A percentile compares a stretch with the other conserved stretches of the same genome.
Evolutionary conservation across 306 rosid genomes (phyloP).

Genomic region (Sophora flavescens): DNA sequence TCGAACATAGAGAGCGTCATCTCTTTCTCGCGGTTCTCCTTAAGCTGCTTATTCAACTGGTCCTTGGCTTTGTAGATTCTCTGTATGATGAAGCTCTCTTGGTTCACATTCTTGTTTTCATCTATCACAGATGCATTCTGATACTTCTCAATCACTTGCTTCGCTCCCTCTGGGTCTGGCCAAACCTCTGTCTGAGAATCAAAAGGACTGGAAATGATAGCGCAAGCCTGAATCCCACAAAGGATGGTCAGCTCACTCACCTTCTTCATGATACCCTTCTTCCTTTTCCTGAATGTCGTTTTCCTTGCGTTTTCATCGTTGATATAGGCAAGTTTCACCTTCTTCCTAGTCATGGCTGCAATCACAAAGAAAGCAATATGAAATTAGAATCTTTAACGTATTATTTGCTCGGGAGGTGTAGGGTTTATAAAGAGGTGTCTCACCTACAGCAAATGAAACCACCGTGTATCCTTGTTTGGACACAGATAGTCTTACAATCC

Average conservation of each 20-base stretch:
- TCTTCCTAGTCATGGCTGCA: slow-evolving; percentile 58
- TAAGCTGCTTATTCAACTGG: slow-evolving; percentile 25
- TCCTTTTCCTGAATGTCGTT: slow-evolving; percentile 60
- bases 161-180: slow-evolving; percentile 51
- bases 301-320: slow-evolving; percentile 54
- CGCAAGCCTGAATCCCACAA: slow-evolving; percentile 68
- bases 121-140: not conserved
- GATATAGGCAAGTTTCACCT: slow-evolving; percentile 55
- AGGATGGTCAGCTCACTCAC: slow-evolving; percentile 61
- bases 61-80: slow-evolving; percentile 36
- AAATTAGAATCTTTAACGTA: not conserved
- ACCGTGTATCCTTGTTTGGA: not conserved
- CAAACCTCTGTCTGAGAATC: slow-evolving; percentile 57
- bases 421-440: slow-evolving; percentile 22
- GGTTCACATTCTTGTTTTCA: slow-evolving; percentile 45
- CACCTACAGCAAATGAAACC: not conserved
- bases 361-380: not conserved
- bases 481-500: not conserved
- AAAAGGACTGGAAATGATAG: slow-evolving; percentile 58
- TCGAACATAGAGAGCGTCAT: too few relatives aligned
- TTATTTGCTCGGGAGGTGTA: not conserved
- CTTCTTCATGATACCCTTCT: slow-evolving; percentile 56
- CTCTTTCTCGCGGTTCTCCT: too few relatives aligned
- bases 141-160: slow-evolving; percentile 20
- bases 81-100: slow-evolving; percentile 41